Evolutionary conservation across 169 alveolate species (phyloP).

Genomic region (Fabrea salina): DNA sequence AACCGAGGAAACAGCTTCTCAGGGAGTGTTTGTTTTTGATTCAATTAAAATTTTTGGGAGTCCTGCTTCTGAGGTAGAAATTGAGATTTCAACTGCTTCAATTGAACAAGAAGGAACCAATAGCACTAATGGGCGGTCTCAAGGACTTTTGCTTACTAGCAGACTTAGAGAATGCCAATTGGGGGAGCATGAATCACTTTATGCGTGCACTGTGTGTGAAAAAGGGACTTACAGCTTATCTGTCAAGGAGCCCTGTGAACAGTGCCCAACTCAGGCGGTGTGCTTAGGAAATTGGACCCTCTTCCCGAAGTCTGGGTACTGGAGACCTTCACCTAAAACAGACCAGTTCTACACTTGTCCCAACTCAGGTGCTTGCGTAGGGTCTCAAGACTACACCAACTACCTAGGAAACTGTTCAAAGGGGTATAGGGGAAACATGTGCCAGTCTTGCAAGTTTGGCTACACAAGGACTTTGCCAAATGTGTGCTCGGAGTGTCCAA

Average conservation of each 20-base stretch:
- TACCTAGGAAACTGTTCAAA: background rate
- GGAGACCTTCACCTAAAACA: background rate
- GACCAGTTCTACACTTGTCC: slow-evolving; percentile 11
- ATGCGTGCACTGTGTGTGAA: background rate
- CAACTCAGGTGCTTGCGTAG: slow-evolving; percentile 11
- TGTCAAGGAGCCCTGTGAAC: background rate
- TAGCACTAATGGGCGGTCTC: too few species aligned
- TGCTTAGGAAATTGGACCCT: background rate
- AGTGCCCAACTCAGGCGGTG: slow-evolving; percentile 2
- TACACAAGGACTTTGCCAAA: background rate
- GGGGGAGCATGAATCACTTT: background rate
- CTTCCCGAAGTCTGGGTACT: slow-evolving; percentile 10
- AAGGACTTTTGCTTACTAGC: too few species aligned
- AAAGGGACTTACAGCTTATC: background rate
- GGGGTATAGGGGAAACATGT: slow-evolving; percentile 24
- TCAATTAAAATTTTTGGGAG: background rate
- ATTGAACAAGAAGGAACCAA: too few species aligned
- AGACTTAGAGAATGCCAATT: slow-evolving; percentile 7
- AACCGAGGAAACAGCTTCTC: background rate
- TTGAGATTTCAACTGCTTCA: too few species aligned
- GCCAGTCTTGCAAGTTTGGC: slow-evolving; percentile 15
- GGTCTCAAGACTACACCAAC: background rate
- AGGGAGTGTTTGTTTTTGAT: background rate
- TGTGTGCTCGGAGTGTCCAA: slow-evolving; percentile 35
- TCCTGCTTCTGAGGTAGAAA: too few species aligned